Base-by-base conservation (phyloP, 441 rosid species). In the Syzygium malaccense region DNA sequence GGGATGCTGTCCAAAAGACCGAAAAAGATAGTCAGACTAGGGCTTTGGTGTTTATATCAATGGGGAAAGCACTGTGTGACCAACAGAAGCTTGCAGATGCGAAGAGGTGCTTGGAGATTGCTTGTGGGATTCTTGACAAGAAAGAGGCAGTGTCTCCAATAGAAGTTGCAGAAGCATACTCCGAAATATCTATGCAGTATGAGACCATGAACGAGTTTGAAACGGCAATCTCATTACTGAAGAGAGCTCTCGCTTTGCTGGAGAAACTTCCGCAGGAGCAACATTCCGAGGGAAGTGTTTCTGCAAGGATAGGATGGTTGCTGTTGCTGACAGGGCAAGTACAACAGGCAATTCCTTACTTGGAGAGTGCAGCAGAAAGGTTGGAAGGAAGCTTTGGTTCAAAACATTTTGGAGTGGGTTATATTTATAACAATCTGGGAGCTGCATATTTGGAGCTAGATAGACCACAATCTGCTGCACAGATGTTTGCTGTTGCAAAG, bases 261-360 rank as follows among this genome's bases (percentile, higher is more conserved):
- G 98, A 96, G 94, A 97, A 89, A 87, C 92, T 95, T 71, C 98
- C 98, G 87, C 99, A 95, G 91, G 99, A 96, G 85, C 98, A 97
- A 91, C 98, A 93, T 88, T 95, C 98, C 0, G 99, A 97, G 92
- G 99, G 98, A 91, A 96, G 96, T 86, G 94, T 96, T 86, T 93
- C 98, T 51, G 99, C 99, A 85, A 96, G 99, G 93, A 91, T 97
- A 86, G 99, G 99, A 86, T 96, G 97, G 98, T 89, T 95, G 90
- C 97, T 94, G 90, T 37, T 90, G 60, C 92, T 97, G 94, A 95
- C 95, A 0, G 99, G 99, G 58, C 92, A 95, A 91, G 99, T 96
- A 90, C 90, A 93, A 71, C 93, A 95, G 92, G 98, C 96, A 49
- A 94, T 98, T 94, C 99, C 99, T 57, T 97, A 92, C 90, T 91